phyloP scores from a whole-genome alignment of 345 rosid species.

The Syzygium grande region DNA sequence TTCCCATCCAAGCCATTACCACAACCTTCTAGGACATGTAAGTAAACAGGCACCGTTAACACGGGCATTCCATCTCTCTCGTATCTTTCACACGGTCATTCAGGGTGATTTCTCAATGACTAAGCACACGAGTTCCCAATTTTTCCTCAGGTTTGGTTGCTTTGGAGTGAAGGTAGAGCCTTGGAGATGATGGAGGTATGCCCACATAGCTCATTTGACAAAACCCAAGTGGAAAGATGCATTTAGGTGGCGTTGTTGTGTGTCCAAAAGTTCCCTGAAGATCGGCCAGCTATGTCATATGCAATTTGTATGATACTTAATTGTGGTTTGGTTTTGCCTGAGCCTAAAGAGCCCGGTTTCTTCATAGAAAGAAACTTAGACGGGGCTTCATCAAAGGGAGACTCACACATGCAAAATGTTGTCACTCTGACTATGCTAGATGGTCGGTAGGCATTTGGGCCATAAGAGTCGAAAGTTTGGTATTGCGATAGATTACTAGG shows the following conservation, averaged over 20 bases:
- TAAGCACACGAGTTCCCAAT: background rate
- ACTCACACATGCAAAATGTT: background rate
- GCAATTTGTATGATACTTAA: background rate
- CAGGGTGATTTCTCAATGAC: background rate
- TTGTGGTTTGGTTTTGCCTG: background rate
- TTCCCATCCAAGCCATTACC: slow-evolving; percentile 10
- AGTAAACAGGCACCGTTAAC: background rate
- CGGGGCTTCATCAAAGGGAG: background rate
- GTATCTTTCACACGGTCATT: background rate
- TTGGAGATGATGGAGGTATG: slow-evolving; percentile 6
- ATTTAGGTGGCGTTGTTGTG: background rate
- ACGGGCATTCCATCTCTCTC: background rate
- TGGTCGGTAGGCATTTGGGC: background rate
- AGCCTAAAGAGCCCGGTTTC: background rate
- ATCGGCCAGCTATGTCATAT: background rate
- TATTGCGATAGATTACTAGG: background rate
- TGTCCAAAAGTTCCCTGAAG: background rate
- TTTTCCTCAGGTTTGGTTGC: slow-evolving; percentile 15
- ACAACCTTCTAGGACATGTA: slow-evolving; percentile 12
- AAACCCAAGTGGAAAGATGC: background rate
- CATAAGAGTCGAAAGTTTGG: too few relatives aligned
- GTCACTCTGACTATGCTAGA: background rate
- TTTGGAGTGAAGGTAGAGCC: slow-evolving; percentile 11
- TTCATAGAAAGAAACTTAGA: background rate
- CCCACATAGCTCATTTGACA: background rate